Conservation (phyloP, 306 rosid species). For the Quercus engelmannii region DNA sequence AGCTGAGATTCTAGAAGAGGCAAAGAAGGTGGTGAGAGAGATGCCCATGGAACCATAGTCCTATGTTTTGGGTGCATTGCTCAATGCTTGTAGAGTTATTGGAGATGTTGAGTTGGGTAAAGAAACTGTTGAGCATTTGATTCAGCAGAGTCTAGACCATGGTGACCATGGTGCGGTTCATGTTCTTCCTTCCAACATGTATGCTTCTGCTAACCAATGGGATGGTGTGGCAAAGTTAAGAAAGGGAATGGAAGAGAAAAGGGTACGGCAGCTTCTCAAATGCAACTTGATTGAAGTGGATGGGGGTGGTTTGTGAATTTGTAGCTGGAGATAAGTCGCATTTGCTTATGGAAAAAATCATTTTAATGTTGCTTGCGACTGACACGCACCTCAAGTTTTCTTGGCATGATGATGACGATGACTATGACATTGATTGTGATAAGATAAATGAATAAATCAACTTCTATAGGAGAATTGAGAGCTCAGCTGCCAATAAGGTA, state of each 20-base stretch:
- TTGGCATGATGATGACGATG: slow-evolving; percentile 8
- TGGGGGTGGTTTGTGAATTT: slow-evolving; percentile 37
- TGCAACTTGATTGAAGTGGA: slow-evolving; percentile 40
- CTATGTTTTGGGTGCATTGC: slow-evolving; percentile 40
- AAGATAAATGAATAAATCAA: neutral
- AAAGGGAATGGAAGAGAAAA: slow-evolving; percentile 32
- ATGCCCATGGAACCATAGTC: slow-evolving; percentile 45
- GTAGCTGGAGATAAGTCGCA: slow-evolving; percentile 35
- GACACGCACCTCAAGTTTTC: slow-evolving; percentile 31
- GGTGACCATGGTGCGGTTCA: slow-evolving; percentile 40
- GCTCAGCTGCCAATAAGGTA: neutral
- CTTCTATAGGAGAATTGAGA: neutral
- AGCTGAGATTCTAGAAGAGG: no score
- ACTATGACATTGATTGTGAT: neutral
- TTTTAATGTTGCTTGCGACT: slow-evolving; percentile 14
- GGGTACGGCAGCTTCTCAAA: slow-evolving; percentile 31
- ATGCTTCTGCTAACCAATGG: slow-evolving; percentile 38
- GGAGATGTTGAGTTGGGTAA: slow-evolving; percentile 36
- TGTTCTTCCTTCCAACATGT: slow-evolving; percentile 40
- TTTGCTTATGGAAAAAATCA: slow-evolving; percentile 19
- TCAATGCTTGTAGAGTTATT: slow-evolving; percentile 41
- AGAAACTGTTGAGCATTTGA: slow-evolving; percentile 27
- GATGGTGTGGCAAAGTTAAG: slow-evolving; percentile 31
- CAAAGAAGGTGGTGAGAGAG: slow-evolving; percentile 17
- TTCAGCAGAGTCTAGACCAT: slow-evolving; percentile 32